These are phyloP conservation scores for Kodamaea arcana DNA, from an alignment of 1,139 yeast species.

Conservation along the genomic window DNA sequence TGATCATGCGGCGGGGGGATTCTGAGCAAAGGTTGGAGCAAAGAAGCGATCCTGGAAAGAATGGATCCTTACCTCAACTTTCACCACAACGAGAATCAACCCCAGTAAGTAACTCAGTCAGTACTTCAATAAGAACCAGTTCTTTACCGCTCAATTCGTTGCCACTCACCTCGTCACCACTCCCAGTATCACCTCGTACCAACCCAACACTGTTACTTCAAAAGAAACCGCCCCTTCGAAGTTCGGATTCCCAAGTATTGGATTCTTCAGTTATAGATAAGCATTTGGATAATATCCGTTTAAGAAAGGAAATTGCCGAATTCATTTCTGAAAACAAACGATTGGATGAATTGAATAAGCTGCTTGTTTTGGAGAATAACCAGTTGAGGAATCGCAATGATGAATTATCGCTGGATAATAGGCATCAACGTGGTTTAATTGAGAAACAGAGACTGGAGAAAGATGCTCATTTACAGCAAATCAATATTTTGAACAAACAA, in stretches of 20 bases:
- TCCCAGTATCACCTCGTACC: conserved; percentile 1
- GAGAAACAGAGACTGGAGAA: conserved; percentile 6
- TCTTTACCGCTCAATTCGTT: neutral
- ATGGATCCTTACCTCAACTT: neutral
- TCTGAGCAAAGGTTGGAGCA: neutral
- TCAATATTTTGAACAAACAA: conserved; percentile 2
- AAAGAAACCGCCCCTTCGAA: neutral
- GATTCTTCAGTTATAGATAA: conserved; percentile 42
- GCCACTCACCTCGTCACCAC: neutral
- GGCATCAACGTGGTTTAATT: neutral
- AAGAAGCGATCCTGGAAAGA: neutral
- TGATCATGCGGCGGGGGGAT: conserved; percentile 11
- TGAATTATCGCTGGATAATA: neutral
- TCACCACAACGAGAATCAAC: neutral
- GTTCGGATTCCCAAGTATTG: conserved; percentile 17
- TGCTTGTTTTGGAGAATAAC: conserved; percentile 6
- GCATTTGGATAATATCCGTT: conserved; percentile 40
- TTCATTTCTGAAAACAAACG: conserved; percentile 9
- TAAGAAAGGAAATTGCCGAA: conserved; percentile 29
- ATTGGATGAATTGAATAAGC: conserved; percentile 11
- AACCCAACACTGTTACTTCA: conserved; percentile 5
- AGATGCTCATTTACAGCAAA: too few species aligned
- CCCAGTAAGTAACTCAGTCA: neutral
- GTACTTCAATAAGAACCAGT: neutral
- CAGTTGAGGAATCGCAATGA: conserved; percentile 1